These are phyloP conservation scores for Solanum rostratum DNA, from an alignment of 257 asterid species.

Conservation along the genomic window DNA sequence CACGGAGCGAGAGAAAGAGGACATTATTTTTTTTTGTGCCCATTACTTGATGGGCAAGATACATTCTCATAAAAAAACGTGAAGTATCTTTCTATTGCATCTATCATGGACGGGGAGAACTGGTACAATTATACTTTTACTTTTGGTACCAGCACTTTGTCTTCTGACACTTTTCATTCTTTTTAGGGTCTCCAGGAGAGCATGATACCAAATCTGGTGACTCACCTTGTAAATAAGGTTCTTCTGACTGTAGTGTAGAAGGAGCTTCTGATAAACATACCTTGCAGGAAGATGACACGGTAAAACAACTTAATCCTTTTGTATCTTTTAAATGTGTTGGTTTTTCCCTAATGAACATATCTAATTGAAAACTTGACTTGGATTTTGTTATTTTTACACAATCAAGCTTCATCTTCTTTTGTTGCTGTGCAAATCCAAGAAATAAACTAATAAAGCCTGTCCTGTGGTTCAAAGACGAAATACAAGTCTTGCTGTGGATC, in stretches of 20 bases:
- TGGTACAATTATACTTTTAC: background rate
- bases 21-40: background rate
- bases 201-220: slow-evolving; percentile 22
- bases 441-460: slow-evolving; percentile 71
- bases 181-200: slow-evolving; percentile 25
- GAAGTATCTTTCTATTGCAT: background rate
- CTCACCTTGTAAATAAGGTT: slow-evolving; percentile 11
- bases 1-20: background rate
- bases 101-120: background rate
- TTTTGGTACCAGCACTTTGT: background rate
- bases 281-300: slow-evolving; percentile 52
- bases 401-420: background rate
- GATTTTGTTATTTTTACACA: background rate
- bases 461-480: slow-evolving; percentile 84
- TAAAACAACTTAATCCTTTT: slow-evolving; percentile 1
- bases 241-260: slow-evolving; percentile 25
- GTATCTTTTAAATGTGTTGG: background rate
- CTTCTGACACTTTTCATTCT: slow-evolving; percentile 1
- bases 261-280: slow-evolving; percentile 12
- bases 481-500: slow-evolving; percentile 84
- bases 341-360: background rate
- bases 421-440: slow-evolving; percentile 50
- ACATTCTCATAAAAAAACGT: background rate
- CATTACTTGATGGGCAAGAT: background rate
- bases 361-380: background rate